A percentile compares a stretch with the other conserved stretches of the same genome.
phyloP scores from a whole-genome alignment of 345 rosid genomes.

The Hypericum androsaemum region DNA sequence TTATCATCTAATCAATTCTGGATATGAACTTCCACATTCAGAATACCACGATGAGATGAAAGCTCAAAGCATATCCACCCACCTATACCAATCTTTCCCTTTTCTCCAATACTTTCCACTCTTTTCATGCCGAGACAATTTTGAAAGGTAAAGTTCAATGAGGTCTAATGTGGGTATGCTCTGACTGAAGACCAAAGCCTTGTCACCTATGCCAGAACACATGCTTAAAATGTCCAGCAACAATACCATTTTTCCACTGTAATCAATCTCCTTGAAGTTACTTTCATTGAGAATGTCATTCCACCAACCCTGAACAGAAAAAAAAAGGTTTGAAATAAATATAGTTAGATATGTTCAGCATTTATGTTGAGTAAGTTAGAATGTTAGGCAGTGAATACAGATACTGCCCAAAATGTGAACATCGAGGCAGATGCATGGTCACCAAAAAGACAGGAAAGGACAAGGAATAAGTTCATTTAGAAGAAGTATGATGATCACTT shows the following conservation, averaged over 20 bases:
- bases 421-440: no score
- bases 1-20: no score
- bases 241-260: slow-evolving; percentile 97
- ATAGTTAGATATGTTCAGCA: no score
- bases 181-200: slow-evolving; percentile 94
- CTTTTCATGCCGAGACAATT: slow-evolving; percentile 59
- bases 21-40: neutral
- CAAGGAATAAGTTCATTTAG: no score
- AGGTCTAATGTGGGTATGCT: slow-evolving; percentile 97
- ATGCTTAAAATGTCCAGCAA: slow-evolving; percentile 75
- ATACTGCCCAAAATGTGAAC: no score
- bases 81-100: slow-evolving; percentile 99
- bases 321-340: no score
- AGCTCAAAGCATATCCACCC: slow-evolving; percentile 18
- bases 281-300: slow-evolving; percentile 72
- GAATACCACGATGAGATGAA: neutral
- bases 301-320: slow-evolving; percentile 75
- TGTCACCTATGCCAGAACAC: slow-evolving; percentile 73
- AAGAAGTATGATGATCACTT: no score
- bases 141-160: slow-evolving; percentile 85
- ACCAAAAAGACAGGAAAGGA: no score
- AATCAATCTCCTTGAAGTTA: slow-evolving; percentile 55
- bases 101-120: slow-evolving; percentile 86
- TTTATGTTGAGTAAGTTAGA: no score
- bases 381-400: no score